Evolutionary conservation across 192 early-diverging fungal species (phyloP).

Genomic region (Coemansia sp.): DNA sequence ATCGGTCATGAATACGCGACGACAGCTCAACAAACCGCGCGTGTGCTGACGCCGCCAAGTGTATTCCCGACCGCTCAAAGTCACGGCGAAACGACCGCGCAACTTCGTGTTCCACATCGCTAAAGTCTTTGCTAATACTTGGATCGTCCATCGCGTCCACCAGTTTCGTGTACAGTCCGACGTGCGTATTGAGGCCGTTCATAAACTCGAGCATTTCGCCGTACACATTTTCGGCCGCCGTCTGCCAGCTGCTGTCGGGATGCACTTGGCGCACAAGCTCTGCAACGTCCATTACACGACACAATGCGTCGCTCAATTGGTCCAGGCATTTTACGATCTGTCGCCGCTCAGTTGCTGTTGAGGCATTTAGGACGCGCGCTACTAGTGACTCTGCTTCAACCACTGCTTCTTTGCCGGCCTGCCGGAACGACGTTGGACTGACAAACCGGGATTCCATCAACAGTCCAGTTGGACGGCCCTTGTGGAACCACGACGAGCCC

Average conservation of each 20-base stretch:
- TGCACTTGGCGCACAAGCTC: slow-evolving; percentile 94
- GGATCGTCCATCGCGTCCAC: slow-evolving; percentile 63
- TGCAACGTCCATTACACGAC: slow-evolving; percentile 86
- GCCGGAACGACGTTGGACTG: slow-evolving; percentile 42
- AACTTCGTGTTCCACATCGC: slow-evolving; percentile 69
- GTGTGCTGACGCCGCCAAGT: slow-evolving; percentile 68
- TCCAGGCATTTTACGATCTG: slow-evolving; percentile 86
- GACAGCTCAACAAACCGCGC: slow-evolving; percentile 78
- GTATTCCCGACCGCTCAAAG: slow-evolving; percentile 95
- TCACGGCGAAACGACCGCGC: slow-evolving; percentile 83
- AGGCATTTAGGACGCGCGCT: slow-evolving; percentile 21
- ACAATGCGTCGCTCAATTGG: slow-evolving; percentile 82
- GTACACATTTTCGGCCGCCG: slow-evolving; percentile 78
- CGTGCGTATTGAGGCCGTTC: slow-evolving; percentile 93
- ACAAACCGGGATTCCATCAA: slow-evolving; percentile 53
- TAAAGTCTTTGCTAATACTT: slow-evolving; percentile 56
- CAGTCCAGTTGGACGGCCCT: slow-evolving; percentile 46
- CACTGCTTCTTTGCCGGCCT: slow-evolving; percentile 37
- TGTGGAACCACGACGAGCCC: slow-evolving; percentile 49
- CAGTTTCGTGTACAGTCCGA: slow-evolving; percentile 77
- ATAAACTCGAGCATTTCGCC: slow-evolving; percentile 76
- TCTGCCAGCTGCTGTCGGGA: slow-evolving; percentile 67
- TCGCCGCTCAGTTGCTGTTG: slow-evolving; percentile 56
- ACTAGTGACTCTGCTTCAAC: slow-evolving; percentile 41
- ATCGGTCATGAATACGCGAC: slow-evolving; percentile 75